Conservation (phyloP, 2,329 filamentous ascomycete genomes). For the Magnaporthiopsis incrustans region DNA sequence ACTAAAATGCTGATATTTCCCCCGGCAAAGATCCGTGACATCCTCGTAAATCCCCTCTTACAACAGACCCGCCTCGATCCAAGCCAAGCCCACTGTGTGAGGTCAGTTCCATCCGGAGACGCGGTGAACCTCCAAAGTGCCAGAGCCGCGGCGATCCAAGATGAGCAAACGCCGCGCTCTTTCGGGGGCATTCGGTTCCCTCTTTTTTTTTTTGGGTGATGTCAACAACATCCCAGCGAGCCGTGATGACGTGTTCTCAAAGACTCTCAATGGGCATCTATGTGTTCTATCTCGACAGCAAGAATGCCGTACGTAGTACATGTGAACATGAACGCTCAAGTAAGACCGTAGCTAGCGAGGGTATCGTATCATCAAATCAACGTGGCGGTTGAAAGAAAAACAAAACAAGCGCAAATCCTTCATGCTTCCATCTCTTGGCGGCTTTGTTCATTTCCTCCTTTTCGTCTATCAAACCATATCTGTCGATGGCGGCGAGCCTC, state of each 20-base stretch:
- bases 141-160: no score
- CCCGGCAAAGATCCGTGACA: background rate
- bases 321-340: background rate
- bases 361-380: background rate
- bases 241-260: no score
- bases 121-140: no score
- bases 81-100: no score
- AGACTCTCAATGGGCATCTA: no score
- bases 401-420: background rate
- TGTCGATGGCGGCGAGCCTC: conserved; percentile 11
- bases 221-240: no score
- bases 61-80: no score
- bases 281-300: background rate
- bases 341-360: background rate
- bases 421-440: background rate
- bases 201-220: no score
- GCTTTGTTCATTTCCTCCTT: background rate
- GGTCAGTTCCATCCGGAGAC: no score
- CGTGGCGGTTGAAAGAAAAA: background rate
- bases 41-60: background rate
- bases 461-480: conserved; percentile 13
- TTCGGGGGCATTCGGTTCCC: no score
- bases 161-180: no score
- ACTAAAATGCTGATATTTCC: background rate
- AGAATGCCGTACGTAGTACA: background rate